Evolutionary conservation across 2,329 filamentous ascomycete species (phyloP).

Genomic region (Aspergillus thermomutatus): DNA sequence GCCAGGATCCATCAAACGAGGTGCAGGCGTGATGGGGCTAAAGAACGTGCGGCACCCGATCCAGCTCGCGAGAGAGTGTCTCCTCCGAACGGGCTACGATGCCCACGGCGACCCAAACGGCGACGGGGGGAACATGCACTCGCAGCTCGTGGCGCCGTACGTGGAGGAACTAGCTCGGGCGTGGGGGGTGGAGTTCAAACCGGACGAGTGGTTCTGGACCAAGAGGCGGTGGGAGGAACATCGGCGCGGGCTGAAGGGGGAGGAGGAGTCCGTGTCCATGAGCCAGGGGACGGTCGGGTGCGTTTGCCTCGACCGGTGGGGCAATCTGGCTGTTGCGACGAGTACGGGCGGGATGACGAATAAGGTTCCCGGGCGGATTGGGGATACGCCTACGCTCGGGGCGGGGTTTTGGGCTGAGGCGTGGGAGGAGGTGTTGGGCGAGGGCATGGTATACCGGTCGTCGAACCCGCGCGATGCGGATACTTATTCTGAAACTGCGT

Average conservation of each 20-base stretch:
- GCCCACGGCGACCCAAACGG: slow-evolving; percentile 57
- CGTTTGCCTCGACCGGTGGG: slow-evolving; percentile 73
- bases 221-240: slow-evolving; percentile 77
- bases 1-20: slow-evolving; percentile 63
- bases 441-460: background rate
- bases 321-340: slow-evolving; percentile 66
- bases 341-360: slow-evolving; percentile 80
- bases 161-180: slow-evolving; percentile 65
- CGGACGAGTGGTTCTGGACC: slow-evolving; percentile 73
- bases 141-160: slow-evolving; percentile 63
- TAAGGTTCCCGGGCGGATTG: slow-evolving; percentile 79
- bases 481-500: background rate
- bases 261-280: slow-evolving; percentile 37
- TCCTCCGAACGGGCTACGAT: slow-evolving; percentile 50
- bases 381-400: slow-evolving; percentile 79
- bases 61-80: slow-evolving; percentile 65
- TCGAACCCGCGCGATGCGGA: background rate
- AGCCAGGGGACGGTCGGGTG: slow-evolving; percentile 83
- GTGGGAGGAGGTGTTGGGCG: slow-evolving; percentile 51
- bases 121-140: slow-evolving; percentile 51
- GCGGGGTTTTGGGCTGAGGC: slow-evolving; percentile 90
- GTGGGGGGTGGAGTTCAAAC: slow-evolving; percentile 65
- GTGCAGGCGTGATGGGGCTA: slow-evolving; percentile 72
- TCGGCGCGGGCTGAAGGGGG: slow-evolving; percentile 52
- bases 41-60: slow-evolving; percentile 76